phyloP scores from a whole-genome alignment of 2,329 filamentous ascomycete species.

The Neonectria hederae region DNA sequence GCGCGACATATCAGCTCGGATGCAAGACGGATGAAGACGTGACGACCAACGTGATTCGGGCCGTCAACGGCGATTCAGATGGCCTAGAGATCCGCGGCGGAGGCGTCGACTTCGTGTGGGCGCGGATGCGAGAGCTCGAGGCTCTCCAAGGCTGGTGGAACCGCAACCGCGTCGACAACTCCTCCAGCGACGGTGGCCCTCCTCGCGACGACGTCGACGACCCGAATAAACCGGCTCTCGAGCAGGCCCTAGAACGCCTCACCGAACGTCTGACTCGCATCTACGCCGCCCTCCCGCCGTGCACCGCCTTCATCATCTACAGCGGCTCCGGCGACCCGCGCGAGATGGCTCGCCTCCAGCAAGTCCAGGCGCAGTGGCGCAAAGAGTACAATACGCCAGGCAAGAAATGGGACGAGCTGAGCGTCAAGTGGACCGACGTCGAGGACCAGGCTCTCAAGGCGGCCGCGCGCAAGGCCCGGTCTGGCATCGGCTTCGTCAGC shows the following conservation, averaged over 20 bases:
- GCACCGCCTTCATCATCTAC: conserved; percentile 72
- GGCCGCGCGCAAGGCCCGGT: conserved; percentile 65
- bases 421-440: conserved; percentile 73
- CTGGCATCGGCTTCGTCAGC: conserved; percentile 71
- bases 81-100: conserved; percentile 66
- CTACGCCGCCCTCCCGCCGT: conserved; percentile 67
- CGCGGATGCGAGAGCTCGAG: conserved; percentile 72
- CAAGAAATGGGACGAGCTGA: conserved; percentile 73
- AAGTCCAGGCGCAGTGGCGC: conserved; percentile 68
- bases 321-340: conserved; percentile 75
- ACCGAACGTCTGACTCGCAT: conserved; percentile 63
- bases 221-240: conserved; percentile 48
- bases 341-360: conserved; percentile 70
- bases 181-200: conserved; percentile 48
- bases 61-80: conserved; percentile 66
- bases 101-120: conserved; percentile 74
- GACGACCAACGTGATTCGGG: conserved; percentile 63
- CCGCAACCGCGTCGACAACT: conserved; percentile 57
- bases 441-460: conserved; percentile 71
- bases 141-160: conserved; percentile 75
- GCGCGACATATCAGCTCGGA: conserved; percentile 65
- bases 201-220: conserved; percentile 37
- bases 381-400: conserved; percentile 71
- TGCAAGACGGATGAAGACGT: conserved; percentile 70
- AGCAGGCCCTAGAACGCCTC: conserved; percentile 57